Evolutionary conservation across 495 filamentous ascomycete species (phyloP).

Genomic region (Penicillium macrosclerotiorum): DNA sequence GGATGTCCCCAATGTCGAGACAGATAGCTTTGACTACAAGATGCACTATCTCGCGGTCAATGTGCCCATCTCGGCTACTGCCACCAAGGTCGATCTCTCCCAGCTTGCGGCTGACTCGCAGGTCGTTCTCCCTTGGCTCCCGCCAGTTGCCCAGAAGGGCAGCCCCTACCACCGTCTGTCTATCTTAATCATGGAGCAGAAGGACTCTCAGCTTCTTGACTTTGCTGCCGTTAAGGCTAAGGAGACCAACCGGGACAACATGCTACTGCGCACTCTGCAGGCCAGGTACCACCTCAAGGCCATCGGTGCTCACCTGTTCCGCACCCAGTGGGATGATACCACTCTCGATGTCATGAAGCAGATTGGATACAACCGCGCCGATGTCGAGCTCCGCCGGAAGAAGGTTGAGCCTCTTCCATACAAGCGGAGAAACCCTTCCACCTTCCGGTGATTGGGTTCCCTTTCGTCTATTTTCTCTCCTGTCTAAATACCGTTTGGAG

Average conservation of each 20-base stretch:
- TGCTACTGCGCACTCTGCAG: constrained; percentile 69
- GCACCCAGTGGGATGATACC: constrained; percentile 82
- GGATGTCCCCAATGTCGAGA: constrained; percentile 79
- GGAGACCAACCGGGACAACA: constrained; percentile 56
- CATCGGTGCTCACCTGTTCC: constrained; percentile 84
- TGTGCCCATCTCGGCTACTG: constrained; percentile 56
- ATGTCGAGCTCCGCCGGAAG: constrained; percentile 81
- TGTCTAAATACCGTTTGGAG: constrained; percentile 19
- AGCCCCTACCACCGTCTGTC: constrained; percentile 85
- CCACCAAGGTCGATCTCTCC: constrained; percentile 51
- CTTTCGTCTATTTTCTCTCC: constrained; percentile 16
- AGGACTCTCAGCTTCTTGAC: constrained; percentile 58
- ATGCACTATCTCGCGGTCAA: constrained; percentile 83
- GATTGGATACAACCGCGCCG: constrained; percentile 68
- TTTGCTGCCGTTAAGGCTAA: constrained; percentile 54
- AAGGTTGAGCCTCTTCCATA: constrained; percentile 58
- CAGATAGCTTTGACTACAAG: constrained; percentile 73
- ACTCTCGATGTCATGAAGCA: constrained; percentile 83
- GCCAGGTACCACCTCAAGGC: constrained; percentile 64
- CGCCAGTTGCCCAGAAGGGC: constrained; percentile 85
- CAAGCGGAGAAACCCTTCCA: constrained; percentile 51
- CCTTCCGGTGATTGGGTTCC: constrained; percentile 34
- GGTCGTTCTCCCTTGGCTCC: constrained; percentile 75
- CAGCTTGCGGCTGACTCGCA: constrained; percentile 55
- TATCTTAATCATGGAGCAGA: constrained; percentile 81